Evolutionary conservation across 768 basidiomycete species (phyloP).

Genomic region (Boletus rubescentipes): DNA sequence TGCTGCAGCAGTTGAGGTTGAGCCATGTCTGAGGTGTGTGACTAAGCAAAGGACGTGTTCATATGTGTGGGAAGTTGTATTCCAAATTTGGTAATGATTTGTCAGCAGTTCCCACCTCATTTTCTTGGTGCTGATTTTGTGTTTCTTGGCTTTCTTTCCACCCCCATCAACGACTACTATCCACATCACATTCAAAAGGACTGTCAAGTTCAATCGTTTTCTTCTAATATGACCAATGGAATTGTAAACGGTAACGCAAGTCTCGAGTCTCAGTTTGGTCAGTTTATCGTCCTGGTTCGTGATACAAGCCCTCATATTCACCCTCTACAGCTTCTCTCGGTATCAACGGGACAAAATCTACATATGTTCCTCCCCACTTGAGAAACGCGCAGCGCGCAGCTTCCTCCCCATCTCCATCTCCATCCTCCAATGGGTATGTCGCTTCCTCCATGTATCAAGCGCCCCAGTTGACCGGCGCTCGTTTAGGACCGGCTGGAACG

Average conservation of each 20-base stretch:
- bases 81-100: background rate
- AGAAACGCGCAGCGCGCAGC: conserved; percentile 85
- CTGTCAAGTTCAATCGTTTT: conserved; percentile 31
- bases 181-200: conserved; percentile 28
- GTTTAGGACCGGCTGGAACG: conserved; percentile 69
- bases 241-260: conserved; percentile 74
- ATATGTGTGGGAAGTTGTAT: conserved; percentile 9
- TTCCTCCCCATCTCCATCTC: conserved; percentile 42
- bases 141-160: conserved; percentile 22
- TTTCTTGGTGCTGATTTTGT: conserved; percentile 25
- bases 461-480: conserved; percentile 21
- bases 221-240: conserved; percentile 86
- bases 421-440: conserved; percentile 53
- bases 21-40: conserved; percentile 47
- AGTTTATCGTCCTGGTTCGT: conserved; percentile 23
- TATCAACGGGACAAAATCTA: conserved; percentile 65
- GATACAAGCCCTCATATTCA: background rate
- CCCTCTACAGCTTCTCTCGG: conserved; percentile 63
- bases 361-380: conserved; percentile 89
- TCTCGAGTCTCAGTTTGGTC: conserved; percentile 76
- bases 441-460: conserved; percentile 9
- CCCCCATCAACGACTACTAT: conserved; percentile 28
- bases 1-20: conserved; percentile 64
- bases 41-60: conserved; percentile 2
- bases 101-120: conserved; percentile 29